phyloP scores from a whole-genome alignment of 176 grass and related monocot genomes.

The Hyparrhenia diplandra region DNA sequence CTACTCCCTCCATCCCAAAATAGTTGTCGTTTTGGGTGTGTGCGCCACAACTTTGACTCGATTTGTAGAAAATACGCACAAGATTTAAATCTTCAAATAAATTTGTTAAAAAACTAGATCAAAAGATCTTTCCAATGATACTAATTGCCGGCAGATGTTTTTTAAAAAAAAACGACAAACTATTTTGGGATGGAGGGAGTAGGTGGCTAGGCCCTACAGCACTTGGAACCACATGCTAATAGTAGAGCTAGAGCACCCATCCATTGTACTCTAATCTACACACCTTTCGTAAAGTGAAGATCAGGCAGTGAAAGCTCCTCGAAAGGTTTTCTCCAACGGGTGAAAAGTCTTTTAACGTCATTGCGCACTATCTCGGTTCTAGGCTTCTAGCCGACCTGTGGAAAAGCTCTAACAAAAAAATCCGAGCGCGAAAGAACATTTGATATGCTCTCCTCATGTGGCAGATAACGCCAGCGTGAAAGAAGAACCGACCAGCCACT shows the following conservation, averaged over 20 bases:
- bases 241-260: neutral
- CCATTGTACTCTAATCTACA: neutral
- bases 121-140: too few relatives aligned
- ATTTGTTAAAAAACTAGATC: too few relatives aligned
- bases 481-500: constrained; percentile 13
- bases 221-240: neutral
- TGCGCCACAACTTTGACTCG: too few relatives aligned
- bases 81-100: too few relatives aligned
- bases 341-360: neutral
- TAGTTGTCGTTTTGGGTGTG: too few relatives aligned
- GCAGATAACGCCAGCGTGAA: neutral
- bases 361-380: neutral
- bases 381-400: neutral
- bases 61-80: too few relatives aligned
- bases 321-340: neutral
- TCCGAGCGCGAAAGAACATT: neutral
- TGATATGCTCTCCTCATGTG: neutral
- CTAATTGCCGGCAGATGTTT: too few relatives aligned
- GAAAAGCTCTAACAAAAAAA: too few relatives aligned
- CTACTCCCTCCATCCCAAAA: too few relatives aligned
- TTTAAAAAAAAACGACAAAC: too few relatives aligned
- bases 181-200: too few relatives aligned
- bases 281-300: neutral
- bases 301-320: neutral
- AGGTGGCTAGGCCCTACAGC: too few relatives aligned